A percentile compares a stretch with the other conserved stretches of the same genome.
These are phyloP conservation scores for Isabelozyma heimii DNA, from an alignment of 805 yeast genomes.

Conservation along the genomic window DNA sequence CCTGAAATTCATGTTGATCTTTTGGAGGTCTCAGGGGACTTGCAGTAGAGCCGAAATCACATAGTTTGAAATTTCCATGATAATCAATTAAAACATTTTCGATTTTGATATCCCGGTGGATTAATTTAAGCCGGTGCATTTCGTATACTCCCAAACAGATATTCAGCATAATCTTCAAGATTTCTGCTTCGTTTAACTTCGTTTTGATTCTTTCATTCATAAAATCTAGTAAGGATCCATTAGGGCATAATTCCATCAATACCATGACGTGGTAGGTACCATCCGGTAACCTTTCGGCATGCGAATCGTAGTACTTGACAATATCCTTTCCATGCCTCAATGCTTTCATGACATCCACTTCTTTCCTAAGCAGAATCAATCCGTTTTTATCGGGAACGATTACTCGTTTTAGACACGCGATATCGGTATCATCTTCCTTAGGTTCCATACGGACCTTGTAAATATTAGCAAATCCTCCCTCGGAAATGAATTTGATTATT, in stretches of 20 bases:
- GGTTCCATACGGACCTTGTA: constrained; percentile 62
- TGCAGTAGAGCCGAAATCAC: constrained; percentile 83
- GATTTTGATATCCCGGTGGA: constrained; percentile 88
- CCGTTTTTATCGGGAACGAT: constrained; percentile 71
- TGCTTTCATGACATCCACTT: constrained; percentile 77
- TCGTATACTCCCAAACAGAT: constrained; percentile 74
- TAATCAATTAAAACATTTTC: constrained; percentile 72
- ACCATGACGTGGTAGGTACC: constrained; percentile 79
- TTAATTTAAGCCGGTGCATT: constrained; percentile 78
- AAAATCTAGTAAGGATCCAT: constrained; percentile 80
- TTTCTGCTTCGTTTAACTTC: constrained; percentile 73
- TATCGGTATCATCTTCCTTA: constrained; percentile 38
- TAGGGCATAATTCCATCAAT: constrained; percentile 91
- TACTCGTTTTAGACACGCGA: constrained; percentile 72
- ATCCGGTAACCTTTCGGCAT: constrained; percentile 58
- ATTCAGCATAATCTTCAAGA: constrained; percentile 80
- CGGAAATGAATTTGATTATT: constrained; percentile 35
- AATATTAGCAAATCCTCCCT: constrained; percentile 80
- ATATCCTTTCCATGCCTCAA: constrained; percentile 55
- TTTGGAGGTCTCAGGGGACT: constrained; percentile 65
- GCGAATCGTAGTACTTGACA: constrained; percentile 72
- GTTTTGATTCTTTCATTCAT: constrained; percentile 85
- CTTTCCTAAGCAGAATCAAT: constrained; percentile 61
- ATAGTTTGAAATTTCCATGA: constrained; percentile 59
- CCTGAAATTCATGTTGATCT: constrained; percentile 55